Base-by-base conservation (phyloP, 192 early-diverging fungal genomes). In the Haplosporangium gracile region DNA sequence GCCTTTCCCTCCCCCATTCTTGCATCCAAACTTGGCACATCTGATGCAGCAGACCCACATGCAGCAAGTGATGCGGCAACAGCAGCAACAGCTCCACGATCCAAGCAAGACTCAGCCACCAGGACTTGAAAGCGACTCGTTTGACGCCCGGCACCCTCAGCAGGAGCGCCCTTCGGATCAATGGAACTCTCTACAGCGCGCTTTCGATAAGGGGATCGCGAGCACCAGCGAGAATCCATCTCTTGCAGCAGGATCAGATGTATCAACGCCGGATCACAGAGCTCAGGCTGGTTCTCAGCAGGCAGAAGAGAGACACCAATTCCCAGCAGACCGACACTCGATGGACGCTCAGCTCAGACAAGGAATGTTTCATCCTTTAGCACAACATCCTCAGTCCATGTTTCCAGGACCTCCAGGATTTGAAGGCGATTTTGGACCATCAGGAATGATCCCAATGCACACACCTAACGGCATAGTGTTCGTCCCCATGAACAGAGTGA, bases 21-120 rank as follows among this genome's bases (percentile, higher is more conserved):
- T 83, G 76, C 82, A 83, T 69, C 82, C 76, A 18, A 65, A 72
- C 45, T 22, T 83, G 75, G 70, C 73, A 11, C 82, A 74, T 10
- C 40, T 83, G 39, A 83, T 83, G 82, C 82, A 80, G 15, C 76
- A 79, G 42, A 39, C 32, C 4, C 82, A 78, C n/a, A 32, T 76
- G 53, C 76, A 78, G 29, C 81, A 83, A 55, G 38, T 74, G 75
- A 36, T 63, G 42, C 70, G 55, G 1, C 81, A 83, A 40, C 81
- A 77, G n/a, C 81, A 72, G n/a, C 20, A 36, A 45, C 72, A 76
- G 20, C 57, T 51, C 36, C 47, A 49, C 15, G 40, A 75, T 55
- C 51, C 65, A 18, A 36, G 42, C 60, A 76, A 43, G 60, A 13
- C 75, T 32, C 60, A 18, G 15, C 60, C 24, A 22, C 39, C 75